Conservation (phyloP, 768 basidiomycete species). For the Brasilioporus rufonigricans region DNA sequence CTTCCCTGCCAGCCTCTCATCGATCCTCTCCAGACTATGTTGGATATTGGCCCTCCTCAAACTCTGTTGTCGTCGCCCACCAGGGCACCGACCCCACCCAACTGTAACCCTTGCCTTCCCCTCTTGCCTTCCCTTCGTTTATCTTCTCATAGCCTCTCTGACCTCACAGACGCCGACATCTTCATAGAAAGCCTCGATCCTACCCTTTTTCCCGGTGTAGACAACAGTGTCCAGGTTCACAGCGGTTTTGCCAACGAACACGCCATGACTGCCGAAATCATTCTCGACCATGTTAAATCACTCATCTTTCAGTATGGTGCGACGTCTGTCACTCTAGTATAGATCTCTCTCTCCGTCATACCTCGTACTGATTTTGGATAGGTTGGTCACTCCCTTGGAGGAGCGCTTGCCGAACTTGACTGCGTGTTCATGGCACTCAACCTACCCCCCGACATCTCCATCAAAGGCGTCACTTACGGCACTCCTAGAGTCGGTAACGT, state of each 20-base stretch:
- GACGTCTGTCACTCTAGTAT: constrained; percentile 41
- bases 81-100: constrained; percentile 59
- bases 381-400: constrained; percentile 54
- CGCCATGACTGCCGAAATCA: constrained; percentile 42
- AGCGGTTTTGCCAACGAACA: constrained; percentile 55
- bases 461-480: constrained; percentile 33
- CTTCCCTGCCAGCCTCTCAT: background rate
- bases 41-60: constrained; percentile 51
- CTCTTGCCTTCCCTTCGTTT: background rate
- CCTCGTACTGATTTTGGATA: background rate
- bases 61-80: constrained; percentile 57
- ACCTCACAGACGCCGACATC: constrained; percentile 50
- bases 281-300: constrained; percentile 43
- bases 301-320: constrained; percentile 39
- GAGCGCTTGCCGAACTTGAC: constrained; percentile 51
- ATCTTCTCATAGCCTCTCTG: constrained; percentile 38
- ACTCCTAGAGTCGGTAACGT: constrained; percentile 31
- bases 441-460: constrained; percentile 37
- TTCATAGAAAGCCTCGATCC: constrained; percentile 38
- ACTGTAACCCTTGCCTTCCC: constrained; percentile 36
- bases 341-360: constrained; percentile 1
- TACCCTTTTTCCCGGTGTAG: constrained; percentile 54
- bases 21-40: constrained; percentile 42
- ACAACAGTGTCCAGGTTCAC: constrained; percentile 44
- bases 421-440: constrained; percentile 47